Evolutionary conservation across 2,329 filamentous ascomycete species (phyloP), one percentile per base, ranked within the genome.

Genomic region (Apiospora malaysiana): DNA sequence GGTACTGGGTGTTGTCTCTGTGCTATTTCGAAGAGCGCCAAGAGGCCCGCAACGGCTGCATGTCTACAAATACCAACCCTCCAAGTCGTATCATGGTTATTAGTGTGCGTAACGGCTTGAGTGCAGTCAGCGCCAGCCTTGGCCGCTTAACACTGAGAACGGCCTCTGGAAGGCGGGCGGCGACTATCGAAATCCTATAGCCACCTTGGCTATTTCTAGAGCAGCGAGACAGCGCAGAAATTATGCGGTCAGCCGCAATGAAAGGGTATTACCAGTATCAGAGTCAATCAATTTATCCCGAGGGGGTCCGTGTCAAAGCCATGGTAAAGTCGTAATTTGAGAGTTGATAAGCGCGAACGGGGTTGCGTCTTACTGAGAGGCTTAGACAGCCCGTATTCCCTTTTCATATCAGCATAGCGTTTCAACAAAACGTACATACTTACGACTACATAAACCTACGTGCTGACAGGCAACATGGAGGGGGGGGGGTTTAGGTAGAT

Each of bases 341-440:
- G 42, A 63, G 56, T 21, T 63, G 27, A 59, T n/a, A 59, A 37
- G 51, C 27, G 12, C 51, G 21, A 56, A 32, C 16, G 25, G n/a
- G 32, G 32, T 63, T 63, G 56, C 56, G 32, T 63, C 56, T 63
- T 37, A 63, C 56, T 63, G 56, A 63, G 56, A 63, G 56, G 56
- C 56, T 63, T 63, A 63, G 56, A 63, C 56, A 63, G 32, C 32
- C 56, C 56, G 56, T 63, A 40, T 63, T 63, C 56, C 56, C 56
- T 63, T 63, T 40, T 8, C 27, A 37, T 59, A 37, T 63, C 56
- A 40, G 56, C 56, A 63, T 63, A 63, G 56, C 32, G 56, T 63
- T 63, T 63, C 32, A 63, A 40, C 23, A 40, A 63, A 63, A 5
- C 56, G 56, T 63, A 63, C 56, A 63, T 63, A 63, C 56, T 37